These are phyloP conservation scores for Penicillium simplicissimum DNA, from an alignment of 495 filamentous ascomycete species.

Conservation along the genomic window DNA sequence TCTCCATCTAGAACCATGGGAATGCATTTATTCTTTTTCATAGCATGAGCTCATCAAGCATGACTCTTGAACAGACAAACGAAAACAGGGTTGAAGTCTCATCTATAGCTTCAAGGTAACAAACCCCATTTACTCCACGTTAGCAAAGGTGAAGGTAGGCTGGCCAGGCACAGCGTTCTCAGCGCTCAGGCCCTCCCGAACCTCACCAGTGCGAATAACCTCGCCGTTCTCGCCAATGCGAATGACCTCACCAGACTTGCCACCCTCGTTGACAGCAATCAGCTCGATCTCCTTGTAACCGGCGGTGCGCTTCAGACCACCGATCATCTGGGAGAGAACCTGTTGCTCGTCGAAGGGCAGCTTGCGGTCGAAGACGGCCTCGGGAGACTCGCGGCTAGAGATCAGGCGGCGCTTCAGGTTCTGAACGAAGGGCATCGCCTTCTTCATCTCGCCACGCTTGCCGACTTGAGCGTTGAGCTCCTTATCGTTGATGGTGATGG, in stretches of 20 bases:
- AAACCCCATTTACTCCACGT: slow-evolving; percentile 46
- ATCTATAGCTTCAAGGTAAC: slow-evolving; percentile 4
- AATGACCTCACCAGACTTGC: slow-evolving; percentile 58
- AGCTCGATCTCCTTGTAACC: slow-evolving; percentile 64
- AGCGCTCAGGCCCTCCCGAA: slow-evolving; percentile 56
- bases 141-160: slow-evolving; percentile 77
- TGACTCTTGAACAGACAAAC: slow-evolving; percentile 19
- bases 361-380: slow-evolving; percentile 75
- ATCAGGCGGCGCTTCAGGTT: slow-evolving; percentile 76
- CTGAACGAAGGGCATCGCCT: slow-evolving; percentile 97
- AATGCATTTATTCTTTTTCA: slow-evolving; percentile 29
- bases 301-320: slow-evolving; percentile 62
- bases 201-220: slow-evolving; percentile 57
- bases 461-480: slow-evolving; percentile 68
- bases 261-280: slow-evolving; percentile 67
- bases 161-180: slow-evolving; percentile 75
- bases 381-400: slow-evolving; percentile 51
- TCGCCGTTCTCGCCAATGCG: slow-evolving; percentile 57
- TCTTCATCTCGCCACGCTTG: slow-evolving; percentile 89
- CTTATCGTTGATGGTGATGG: slow-evolving; percentile 71
- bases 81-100: not conserved
- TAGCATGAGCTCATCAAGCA: slow-evolving; percentile 34
- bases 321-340: slow-evolving; percentile 60
- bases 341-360: slow-evolving; percentile 82
- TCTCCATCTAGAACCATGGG: slow-evolving; percentile 12